phyloP scores from a whole-genome alignment of 306 rosid species.

The Ceratonia siliqua region DNA sequence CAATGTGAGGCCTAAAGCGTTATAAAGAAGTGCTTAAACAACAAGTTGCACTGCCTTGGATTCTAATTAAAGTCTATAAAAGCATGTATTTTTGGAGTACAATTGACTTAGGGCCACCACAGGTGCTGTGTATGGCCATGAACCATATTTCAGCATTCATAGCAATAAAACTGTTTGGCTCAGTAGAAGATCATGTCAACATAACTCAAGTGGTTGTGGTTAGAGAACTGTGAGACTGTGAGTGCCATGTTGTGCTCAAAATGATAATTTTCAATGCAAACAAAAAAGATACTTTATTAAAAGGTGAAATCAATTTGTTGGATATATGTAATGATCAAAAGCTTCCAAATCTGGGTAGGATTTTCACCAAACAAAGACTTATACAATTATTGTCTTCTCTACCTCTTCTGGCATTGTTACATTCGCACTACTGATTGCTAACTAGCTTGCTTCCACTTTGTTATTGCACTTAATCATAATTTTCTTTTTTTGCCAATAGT shows the following conservation, averaged over 20 bases:
- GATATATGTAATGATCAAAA: slow-evolving; percentile 39
- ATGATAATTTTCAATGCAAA: not conserved
- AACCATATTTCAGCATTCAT: not conserved
- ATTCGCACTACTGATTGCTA: slow-evolving; percentile 30
- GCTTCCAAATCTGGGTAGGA: slow-evolving; percentile 37
- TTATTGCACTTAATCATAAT: slow-evolving; percentile 12
- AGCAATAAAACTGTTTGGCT: not conserved
- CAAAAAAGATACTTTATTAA: slow-evolving; percentile 28
- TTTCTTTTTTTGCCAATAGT: slow-evolving; percentile 2
- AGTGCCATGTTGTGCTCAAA: not conserved
- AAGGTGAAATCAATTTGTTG: slow-evolving; percentile 40
- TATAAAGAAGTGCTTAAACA: slow-evolving; percentile 34
- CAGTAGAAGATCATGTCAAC: slow-evolving; percentile 9
- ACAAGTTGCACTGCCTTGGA: slow-evolving; percentile 43
- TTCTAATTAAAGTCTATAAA: slow-evolving; percentile 43
- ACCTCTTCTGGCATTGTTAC: slow-evolving; percentile 32
- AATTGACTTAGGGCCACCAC: slow-evolving; percentile 38
- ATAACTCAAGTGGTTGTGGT: not conserved
- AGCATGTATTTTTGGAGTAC: slow-evolving; percentile 40
- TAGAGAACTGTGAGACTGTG: slow-evolving; percentile 9
- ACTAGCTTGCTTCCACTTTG: slow-evolving; percentile 36
- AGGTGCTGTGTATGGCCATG: not conserved
- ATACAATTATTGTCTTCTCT: slow-evolving; percentile 25
- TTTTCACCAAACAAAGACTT: slow-evolving; percentile 20
- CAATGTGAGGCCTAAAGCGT: slow-evolving; percentile 32